phyloP scores from a whole-genome alignment of 306 rosid species.

The Hylodesmum podocarpum region DNA sequence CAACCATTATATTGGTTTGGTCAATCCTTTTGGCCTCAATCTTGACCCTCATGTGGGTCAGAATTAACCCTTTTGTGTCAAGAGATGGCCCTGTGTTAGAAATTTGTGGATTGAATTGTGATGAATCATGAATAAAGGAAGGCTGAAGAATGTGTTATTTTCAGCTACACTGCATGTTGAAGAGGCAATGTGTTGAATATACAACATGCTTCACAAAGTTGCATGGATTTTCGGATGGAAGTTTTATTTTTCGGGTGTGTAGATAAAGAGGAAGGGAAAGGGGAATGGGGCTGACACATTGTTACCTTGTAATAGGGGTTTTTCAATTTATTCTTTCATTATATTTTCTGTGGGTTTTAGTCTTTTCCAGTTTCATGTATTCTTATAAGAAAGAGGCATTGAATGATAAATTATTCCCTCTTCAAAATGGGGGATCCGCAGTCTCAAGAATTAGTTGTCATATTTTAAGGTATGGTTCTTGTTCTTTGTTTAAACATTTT shows the following conservation, averaged over 20 bases:
- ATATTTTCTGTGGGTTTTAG: conserved; percentile 51
- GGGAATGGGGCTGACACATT: conserved; percentile 50
- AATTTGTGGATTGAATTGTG: conserved; percentile 88
- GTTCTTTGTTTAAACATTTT: conserved; percentile 22
- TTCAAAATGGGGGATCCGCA: conserved; percentile 38
- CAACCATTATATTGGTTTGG: conserved; percentile 92
- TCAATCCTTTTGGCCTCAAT: conserved; percentile 86
- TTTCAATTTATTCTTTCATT: conserved; percentile 76
- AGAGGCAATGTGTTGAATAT: conserved; percentile 30
- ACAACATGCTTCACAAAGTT: conserved; percentile 22
- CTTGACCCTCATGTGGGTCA: conserved; percentile 89
- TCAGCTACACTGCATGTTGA: conserved; percentile 38
- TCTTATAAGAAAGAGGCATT: conserved; percentile 50
- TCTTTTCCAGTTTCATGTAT: conserved; percentile 45
- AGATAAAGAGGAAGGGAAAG: conserved; percentile 47
- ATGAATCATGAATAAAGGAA: conserved; percentile 44
- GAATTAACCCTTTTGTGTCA: conserved; percentile 83
- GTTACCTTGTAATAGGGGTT: conserved; percentile 63
- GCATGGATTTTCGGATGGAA: conserved; percentile 43
- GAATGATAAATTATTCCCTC: conserved; percentile 60
- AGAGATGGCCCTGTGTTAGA: conserved; percentile 81
- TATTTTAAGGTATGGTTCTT: conserved; percentile 39
- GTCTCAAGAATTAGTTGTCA: conserved; percentile 38
- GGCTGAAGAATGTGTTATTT: conserved; percentile 31
- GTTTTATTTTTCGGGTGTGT: conserved; percentile 58